phyloP scores from a whole-genome alignment of 768 basidiomycete genomes.

The Pleurotus ostreatus region DNA sequence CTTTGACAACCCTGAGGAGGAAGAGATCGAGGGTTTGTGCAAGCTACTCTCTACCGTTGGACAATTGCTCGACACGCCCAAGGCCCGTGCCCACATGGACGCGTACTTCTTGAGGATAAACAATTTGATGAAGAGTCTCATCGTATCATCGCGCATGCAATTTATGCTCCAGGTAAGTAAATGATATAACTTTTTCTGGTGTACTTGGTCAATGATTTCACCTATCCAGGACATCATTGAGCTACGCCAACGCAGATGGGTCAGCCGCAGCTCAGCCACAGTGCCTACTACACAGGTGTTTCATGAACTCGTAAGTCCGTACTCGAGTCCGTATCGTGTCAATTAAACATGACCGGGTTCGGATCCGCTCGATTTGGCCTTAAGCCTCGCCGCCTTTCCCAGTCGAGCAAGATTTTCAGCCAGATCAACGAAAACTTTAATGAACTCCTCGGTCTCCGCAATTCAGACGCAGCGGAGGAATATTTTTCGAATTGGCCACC shows the following conservation, averaged over 20 bases:
- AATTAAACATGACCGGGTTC: no score
- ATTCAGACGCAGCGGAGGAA: slow-evolving; percentile 57
- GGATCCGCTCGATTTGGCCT: slow-evolving; percentile 12
- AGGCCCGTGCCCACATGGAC: slow-evolving; percentile 83
- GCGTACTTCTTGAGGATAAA: slow-evolving; percentile 92
- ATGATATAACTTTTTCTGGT: neutral
- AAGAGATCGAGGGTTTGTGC: slow-evolving; percentile 95
- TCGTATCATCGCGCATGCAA: slow-evolving; percentile 82
- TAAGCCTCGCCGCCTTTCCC: neutral
- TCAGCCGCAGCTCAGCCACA: slow-evolving; percentile 61
- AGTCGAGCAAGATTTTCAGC: slow-evolving; percentile 48
- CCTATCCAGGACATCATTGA: slow-evolving; percentile 79
- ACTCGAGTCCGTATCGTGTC: no score
- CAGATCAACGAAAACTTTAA: slow-evolving; percentile 70
- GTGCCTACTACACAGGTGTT: slow-evolving; percentile 88
- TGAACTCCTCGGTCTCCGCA: slow-evolving; percentile 64
- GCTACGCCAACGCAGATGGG: slow-evolving; percentile 80
- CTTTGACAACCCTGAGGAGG: slow-evolving; percentile 93
- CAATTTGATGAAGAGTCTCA: slow-evolving; percentile 69
- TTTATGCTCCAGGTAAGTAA: slow-evolving; percentile 89
- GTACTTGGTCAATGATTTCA: slow-evolving; percentile 7
- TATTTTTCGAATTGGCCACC: slow-evolving; percentile 77
- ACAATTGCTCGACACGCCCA: slow-evolving; percentile 70
- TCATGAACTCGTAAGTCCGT: slow-evolving; percentile 66
- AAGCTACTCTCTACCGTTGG: slow-evolving; percentile 91